Percentiles rank a stretch among this genome's conserved stretches.
Evolutionary conservation across 2,329 filamentous ascomycete species (phyloP).

Genomic region (Apiospora phragmitis): DNA sequence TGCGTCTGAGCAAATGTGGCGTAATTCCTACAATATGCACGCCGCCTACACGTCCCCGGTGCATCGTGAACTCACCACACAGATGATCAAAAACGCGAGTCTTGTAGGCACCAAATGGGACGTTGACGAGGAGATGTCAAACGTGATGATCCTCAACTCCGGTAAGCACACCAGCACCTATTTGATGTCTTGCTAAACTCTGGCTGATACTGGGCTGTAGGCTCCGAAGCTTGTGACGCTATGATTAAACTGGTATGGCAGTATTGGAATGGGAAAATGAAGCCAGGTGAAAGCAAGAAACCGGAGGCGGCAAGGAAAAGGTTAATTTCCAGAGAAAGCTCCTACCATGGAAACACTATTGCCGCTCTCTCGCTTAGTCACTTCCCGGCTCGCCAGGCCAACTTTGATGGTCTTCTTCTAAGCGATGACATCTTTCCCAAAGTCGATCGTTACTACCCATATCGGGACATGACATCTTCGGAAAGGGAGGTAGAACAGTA

Average conservation of each 20-base stretch:
- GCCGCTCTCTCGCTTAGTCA: neutral
- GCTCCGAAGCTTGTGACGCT: neutral
- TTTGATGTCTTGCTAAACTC: neutral
- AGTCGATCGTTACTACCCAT: neutral
- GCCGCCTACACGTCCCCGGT: neutral
- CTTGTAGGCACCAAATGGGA: no score
- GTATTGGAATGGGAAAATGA: neutral
- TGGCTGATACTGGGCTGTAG: neutral
- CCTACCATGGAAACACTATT: conserved; percentile 2
- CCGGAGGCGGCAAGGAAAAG: neutral
- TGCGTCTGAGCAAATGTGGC: neutral
- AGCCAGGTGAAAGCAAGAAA: neutral
- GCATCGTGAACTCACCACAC: no score
- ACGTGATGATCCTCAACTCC: neutral
- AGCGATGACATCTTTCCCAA: neutral
- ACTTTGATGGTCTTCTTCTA: neutral
- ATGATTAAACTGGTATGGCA: neutral
- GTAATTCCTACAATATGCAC: neutral
- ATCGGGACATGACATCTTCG: neutral
- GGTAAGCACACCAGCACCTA: neutral
- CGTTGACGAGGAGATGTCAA: neutral
- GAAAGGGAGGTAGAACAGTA: neutral
- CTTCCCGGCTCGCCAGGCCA: neutral
- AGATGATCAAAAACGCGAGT: no score
- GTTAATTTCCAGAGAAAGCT: neutral